phyloP scores from a whole-genome alignment of 202 grass and related monocot genomes.

The Musa balbisiana region DNA sequence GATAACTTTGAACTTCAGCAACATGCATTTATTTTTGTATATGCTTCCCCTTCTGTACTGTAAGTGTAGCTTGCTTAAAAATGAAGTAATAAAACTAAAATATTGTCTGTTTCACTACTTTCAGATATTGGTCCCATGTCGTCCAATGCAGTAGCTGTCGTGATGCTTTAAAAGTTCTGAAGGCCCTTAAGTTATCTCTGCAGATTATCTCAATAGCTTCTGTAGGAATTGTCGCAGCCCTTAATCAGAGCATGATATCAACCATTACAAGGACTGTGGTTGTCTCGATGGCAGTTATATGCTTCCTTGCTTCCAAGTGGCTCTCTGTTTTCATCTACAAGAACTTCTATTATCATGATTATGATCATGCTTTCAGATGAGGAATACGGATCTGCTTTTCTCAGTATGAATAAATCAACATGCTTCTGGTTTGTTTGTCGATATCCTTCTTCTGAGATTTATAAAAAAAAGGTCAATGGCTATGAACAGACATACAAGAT shows the following conservation, averaged over 20 bases:
- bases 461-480: not conserved
- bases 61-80: not conserved
- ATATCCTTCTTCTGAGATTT: not conserved
- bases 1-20: not conserved
- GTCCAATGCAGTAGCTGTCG: constrained; percentile 73
- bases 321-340: constrained; percentile 66
- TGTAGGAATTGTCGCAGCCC: constrained; percentile 43
- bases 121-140: constrained; percentile 89
- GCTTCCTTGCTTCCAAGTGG: constrained; percentile 65
- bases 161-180: constrained; percentile 43
- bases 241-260: constrained; percentile 34
- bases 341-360: constrained; percentile 86
- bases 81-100: not conserved
- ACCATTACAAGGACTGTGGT: constrained; percentile 26
- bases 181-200: constrained; percentile 43
- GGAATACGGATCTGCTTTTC: not conserved
- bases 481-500: not conserved
- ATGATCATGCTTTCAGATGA: constrained; percentile 84
- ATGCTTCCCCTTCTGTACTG: not conserved
- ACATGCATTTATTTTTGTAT: not conserved
- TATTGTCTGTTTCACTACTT: not conserved
- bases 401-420: not conserved
- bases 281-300: constrained; percentile 38
- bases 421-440: not conserved
- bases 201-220: constrained; percentile 44